Percentiles rank a stretch among this genome's conserved stretches.
Evolutionary conservation across 2,329 filamentous ascomycete species (phyloP).

Genomic region (Aspergillus floridensis): DNA sequence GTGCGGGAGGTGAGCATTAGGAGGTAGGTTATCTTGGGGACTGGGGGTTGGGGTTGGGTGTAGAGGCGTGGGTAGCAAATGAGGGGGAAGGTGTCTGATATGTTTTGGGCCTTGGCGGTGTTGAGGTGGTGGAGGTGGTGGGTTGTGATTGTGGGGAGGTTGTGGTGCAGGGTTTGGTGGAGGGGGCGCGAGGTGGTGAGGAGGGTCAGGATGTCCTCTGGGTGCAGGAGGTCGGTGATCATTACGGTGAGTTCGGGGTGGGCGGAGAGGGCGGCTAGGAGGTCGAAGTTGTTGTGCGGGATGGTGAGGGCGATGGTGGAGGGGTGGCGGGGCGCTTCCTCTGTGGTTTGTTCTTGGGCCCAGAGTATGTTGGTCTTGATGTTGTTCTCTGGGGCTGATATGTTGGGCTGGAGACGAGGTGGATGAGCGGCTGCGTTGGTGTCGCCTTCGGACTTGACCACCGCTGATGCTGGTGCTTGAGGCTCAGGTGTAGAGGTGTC

Average conservation of each 20-base stretch:
- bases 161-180: slow-evolving; percentile 58
- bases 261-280: slow-evolving; percentile 13
- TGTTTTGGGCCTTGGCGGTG: not conserved
- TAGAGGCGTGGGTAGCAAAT: slow-evolving; percentile 57
- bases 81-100: slow-evolving; percentile 53
- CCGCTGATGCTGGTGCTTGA: not conserved
- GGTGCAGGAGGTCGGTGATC: slow-evolving; percentile 54
- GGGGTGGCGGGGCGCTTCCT: too few species aligned
- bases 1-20: slow-evolving; percentile 63
- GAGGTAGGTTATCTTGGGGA: slow-evolving; percentile 47
- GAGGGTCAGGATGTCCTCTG: slow-evolving; percentile 60
- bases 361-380: not conserved
- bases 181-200: slow-evolving; percentile 65
- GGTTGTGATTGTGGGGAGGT: slow-evolving; percentile 59
- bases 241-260: slow-evolving; percentile 53
- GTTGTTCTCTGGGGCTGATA: not conserved
- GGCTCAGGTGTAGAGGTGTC: not conserved
- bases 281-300: slow-evolving; percentile 10
- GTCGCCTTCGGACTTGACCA: not conserved
- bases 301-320: not conserved
- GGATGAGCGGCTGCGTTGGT: not conserved
- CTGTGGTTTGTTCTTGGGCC: not conserved
- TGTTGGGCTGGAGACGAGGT: not conserved
- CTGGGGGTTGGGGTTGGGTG: slow-evolving; percentile 38
- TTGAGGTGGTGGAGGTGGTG: slow-evolving; percentile 47